Evolutionary conservation across 1,139 yeast species (phyloP).

Genomic region (Magnusiomyces suaveolens): DNA sequence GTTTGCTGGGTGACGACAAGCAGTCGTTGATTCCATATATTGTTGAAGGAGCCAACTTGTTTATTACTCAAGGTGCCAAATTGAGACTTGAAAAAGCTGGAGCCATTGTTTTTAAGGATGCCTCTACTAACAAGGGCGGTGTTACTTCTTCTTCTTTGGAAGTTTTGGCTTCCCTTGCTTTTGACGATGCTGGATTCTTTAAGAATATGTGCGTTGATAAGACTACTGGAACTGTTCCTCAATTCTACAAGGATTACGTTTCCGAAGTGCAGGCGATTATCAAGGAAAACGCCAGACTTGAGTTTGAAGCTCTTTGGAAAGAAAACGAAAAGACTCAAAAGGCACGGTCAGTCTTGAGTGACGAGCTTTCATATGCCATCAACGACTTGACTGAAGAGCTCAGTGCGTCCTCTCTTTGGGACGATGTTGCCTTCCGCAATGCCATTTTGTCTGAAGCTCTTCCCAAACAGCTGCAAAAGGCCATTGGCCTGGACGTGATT

Average conservation of each 20-base stretch:
- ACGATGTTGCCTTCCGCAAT: conserved; percentile 68
- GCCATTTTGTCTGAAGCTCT: conserved; percentile 66
- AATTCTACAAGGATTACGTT: conserved; percentile 73
- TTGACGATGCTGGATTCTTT: conserved; percentile 75
- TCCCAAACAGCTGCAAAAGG: conserved; percentile 61
- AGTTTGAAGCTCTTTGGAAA: conserved; percentile 81
- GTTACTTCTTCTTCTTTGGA: conserved; percentile 94
- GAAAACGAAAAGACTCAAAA: conserved; percentile 58
- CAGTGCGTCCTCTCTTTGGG: conserved; percentile 78
- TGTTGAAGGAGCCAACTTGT: conserved; percentile 96
- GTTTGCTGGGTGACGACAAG: conserved; percentile 70
- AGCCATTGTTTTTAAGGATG: conserved; percentile 80
- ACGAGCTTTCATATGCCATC: conserved; percentile 74
- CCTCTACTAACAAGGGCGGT: conserved; percentile 97
- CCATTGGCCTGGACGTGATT: conserved; percentile 67
- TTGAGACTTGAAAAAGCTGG: conserved; percentile 80
- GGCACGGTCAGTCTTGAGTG: conserved; percentile 72
- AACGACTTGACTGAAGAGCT: conserved; percentile 86
- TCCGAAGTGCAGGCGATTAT: conserved; percentile 69
- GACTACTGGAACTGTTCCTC: conserved; percentile 40
- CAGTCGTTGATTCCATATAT: conserved; percentile 72
- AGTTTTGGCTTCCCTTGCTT: conserved; percentile 87
- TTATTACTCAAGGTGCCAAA: conserved; percentile 91
- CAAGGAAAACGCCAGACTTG: conserved; percentile 68
- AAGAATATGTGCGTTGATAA: conserved; percentile 62